Base-by-base conservation (phyloP, 1,284 basidiomycete species). In the Tremellales sp. region DNA sequence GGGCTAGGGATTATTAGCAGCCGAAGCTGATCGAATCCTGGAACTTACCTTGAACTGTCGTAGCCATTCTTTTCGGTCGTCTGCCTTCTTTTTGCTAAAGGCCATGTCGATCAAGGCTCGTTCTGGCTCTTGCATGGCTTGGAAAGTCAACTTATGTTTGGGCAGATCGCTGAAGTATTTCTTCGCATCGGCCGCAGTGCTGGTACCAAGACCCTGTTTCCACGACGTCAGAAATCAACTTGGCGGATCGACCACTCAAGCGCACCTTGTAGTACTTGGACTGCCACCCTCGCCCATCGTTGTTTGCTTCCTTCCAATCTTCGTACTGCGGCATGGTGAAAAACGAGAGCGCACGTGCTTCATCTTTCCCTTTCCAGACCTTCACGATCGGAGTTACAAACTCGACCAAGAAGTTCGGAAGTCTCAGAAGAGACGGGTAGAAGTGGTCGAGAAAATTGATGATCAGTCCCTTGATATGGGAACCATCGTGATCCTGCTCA, bases 41-140 rank as follows among this genome's bases (percentile, higher is more conserved):
- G 1, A 10, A 62, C 74, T 47, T 54, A 85, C 88, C 76, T 81
- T 90, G 76, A 93, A 95, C 58, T 92, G 85, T 22, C 94, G 80
- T 10, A 99, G 77, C 95, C 95, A 99, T 56, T 98, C 95, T 71
- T 99, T 98, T 40, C 95, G 86, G 18, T 98, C 92, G 57, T 99
- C 95, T 0, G 93, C 90, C 71, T 95, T 97, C 78, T 97, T 98
- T 81, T 98, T 99, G 78, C 90, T 97, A 78, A 99, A 99, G 0
- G 95, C 95, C 54, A 99, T 84, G 46, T 99, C 94, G 54, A 99
- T 95, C 31, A 98, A 78, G 4, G 85, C 83, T 45, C 82, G 83
- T 61, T 98, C 95, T 2, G 85, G 91, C 0, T 85, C 80, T 62
- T 86, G 80, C 9, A 84, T 85, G 1, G 84, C 76, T 1, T 87